Evolutionary conservation across 768 basidiomycete species (phyloP), one percentile per base, ranked within the genome.

Genomic region (Lyophyllum atratum): DNA sequence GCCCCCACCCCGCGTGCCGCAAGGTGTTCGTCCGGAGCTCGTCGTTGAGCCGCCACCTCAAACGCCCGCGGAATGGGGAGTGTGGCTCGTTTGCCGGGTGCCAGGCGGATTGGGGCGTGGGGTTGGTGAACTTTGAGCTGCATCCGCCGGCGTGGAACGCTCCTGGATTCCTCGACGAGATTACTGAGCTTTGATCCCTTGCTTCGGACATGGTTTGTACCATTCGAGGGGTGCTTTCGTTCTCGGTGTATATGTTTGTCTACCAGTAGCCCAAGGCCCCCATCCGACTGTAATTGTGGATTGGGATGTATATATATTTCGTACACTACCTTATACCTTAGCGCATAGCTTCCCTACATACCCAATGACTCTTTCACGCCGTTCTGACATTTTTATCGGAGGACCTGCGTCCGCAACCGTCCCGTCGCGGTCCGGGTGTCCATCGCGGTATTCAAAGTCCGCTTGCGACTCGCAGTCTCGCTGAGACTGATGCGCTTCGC

Each of bases 11-110:
- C 2, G 21, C 55, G 11, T 66, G 65, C 49, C 49, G 46, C 22
- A 59, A 58, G 26, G 28, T 62, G 25, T 66, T 66, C 37, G 59
- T 60, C 12, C 63, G 65, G 22, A 64, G 61, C 29, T 66, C 65
- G 26, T 66, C 65, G 7, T 51, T 66, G 25, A 52, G 53, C 40
- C 61, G 65, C 24, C 65, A 66, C 50, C 39, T 66, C 1, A 64
- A 64, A 47, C 59, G 63, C 26, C 54, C 60, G 34, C 54, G 52
- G 14, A 59, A 58, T 26, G 52, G 39, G 2, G 43, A 44, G 10
- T 66, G 65, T 39, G 52, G 45, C 1, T 26, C 56, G 10, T 59
- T 40, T 19, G 60, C 64, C 6, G 65, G 65, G 19, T 17, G 45
- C 24, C 56, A 58, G 33, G 22, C 39, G n/a, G 28, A 52, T 5